Conservation (phyloP, 495 filamentous ascomycete genomes). For the Aspergillus sparsus region DNA sequence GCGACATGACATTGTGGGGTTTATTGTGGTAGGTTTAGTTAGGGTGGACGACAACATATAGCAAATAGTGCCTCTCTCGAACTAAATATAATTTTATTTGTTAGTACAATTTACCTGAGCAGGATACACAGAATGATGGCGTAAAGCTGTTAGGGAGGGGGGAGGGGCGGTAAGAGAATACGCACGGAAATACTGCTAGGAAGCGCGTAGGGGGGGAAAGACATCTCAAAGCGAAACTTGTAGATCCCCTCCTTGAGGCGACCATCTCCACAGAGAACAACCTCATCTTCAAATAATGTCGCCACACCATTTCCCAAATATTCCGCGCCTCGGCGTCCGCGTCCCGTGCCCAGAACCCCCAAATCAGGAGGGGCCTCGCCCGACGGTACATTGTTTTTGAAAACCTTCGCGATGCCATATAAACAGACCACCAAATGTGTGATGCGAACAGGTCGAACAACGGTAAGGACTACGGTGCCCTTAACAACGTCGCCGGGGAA, state of each 20-base stretch:
- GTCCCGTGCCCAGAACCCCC: constrained; percentile 51
- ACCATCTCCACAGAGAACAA: constrained; percentile 87
- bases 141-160: not conserved
- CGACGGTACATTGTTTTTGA: constrained; percentile 68
- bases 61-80: constrained; percentile 89
- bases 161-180: constrained; percentile 19
- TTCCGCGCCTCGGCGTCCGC: constrained; percentile 59
- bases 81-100: constrained; percentile 52
- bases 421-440: constrained; percentile 88
- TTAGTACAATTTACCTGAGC: constrained; percentile 19
- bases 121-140: not conserved
- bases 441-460: constrained; percentile 78
- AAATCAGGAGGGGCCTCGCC: constrained; percentile 57
- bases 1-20: constrained; percentile 75
- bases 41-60: constrained; percentile 88
- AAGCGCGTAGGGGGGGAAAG: constrained; percentile 72
- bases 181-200: constrained; percentile 93
- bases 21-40: constrained; percentile 85
- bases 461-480: constrained; percentile 77
- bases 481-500: constrained; percentile 64
- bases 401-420: constrained; percentile 87
- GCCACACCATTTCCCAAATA: constrained; percentile 82
- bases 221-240: constrained; percentile 89
- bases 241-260: constrained; percentile 81
- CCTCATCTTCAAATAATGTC: constrained; percentile 87